Evolutionary conservation across 208 protist species (phyloP).

Genomic region (Acanthamoeba royreba): DNA sequence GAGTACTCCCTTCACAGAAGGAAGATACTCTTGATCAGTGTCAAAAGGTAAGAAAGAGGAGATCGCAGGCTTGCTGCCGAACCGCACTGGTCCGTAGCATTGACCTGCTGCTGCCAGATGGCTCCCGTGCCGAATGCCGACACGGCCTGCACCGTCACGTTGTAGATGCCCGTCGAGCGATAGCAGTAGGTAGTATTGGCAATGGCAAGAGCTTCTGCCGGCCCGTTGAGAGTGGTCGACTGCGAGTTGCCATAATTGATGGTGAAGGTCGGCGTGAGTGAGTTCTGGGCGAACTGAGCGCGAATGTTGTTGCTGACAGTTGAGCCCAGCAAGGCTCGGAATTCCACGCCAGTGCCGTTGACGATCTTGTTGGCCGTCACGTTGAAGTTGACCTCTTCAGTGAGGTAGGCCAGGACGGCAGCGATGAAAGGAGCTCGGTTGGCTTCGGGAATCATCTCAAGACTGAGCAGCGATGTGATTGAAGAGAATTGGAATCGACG

Average conservation of each 20-base stretch:
- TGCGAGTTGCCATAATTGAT: background rate
- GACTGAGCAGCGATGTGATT: background rate
- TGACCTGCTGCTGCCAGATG: background rate
- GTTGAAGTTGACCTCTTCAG: background rate
- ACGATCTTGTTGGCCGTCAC: background rate
- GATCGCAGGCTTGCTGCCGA: too few species aligned
- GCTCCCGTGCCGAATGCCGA: background rate
- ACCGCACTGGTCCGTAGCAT: too few species aligned
- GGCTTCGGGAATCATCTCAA: background rate
- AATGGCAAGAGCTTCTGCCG: background rate
- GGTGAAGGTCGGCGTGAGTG: background rate
- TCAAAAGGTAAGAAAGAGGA: too few species aligned
- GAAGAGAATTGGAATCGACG: background rate
- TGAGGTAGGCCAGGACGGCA: background rate
- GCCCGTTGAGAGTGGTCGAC: background rate
- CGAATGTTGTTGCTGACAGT: background rate
- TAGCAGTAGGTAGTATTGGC: background rate
- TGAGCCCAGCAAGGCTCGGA: background rate
- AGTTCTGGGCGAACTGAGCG: background rate
- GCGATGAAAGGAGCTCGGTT: background rate
- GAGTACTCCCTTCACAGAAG: too few species aligned
- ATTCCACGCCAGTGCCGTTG: background rate
- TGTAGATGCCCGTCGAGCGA: background rate
- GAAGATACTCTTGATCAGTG: too few species aligned
- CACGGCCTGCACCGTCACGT: background rate